phyloP scores from a whole-genome alignment of 768 basidiomycete species.

The Suillus ampliporus region DNA sequence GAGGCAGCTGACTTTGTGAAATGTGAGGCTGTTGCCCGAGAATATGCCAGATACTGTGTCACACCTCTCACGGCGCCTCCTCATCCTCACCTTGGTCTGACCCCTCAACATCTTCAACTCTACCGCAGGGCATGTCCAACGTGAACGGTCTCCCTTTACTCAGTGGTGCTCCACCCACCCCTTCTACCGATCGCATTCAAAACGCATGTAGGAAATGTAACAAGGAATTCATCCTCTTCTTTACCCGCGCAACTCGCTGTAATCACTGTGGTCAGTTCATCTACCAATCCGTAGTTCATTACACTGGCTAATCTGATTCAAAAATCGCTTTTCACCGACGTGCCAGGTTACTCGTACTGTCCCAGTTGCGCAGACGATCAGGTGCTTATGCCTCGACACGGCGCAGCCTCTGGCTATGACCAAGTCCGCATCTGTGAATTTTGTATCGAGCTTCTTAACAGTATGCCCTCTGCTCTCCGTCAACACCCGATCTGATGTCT shows the following conservation, averaged over 20 bases:
- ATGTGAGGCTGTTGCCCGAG: no score
- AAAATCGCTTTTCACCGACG: slow-evolving; percentile 9
- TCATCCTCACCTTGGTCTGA: no score
- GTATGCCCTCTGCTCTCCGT: slow-evolving; percentile 45
- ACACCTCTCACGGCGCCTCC: no score
- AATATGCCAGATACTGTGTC: no score
- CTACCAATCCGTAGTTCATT: background rate
- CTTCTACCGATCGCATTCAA: slow-evolving; percentile 38
- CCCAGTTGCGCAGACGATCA: slow-evolving; percentile 76
- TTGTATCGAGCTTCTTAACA: slow-evolving; percentile 72
- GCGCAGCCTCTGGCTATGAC: slow-evolving; percentile 64
- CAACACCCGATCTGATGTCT: slow-evolving; percentile 4
- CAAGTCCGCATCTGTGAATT: slow-evolving; percentile 68
- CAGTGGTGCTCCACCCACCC: slow-evolving; percentile 64
- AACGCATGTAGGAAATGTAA: slow-evolving; percentile 69
- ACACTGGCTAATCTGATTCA: background rate
- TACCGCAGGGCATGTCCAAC: background rate
- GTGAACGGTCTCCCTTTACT: slow-evolving; percentile 65
- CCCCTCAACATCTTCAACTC: slow-evolving; percentile 1
- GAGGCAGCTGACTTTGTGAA: no score
- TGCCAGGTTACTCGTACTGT: slow-evolving; percentile 73
- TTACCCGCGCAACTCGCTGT: slow-evolving; percentile 67
- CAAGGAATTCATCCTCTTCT: slow-evolving; percentile 73
- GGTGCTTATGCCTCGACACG: slow-evolving; percentile 72
- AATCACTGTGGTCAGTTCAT: slow-evolving; percentile 72